These are phyloP conservation scores for Magnaporthiopsis incrustans DNA, from an alignment of 2,329 filamentous ascomycete species.

Conservation along the genomic window DNA sequence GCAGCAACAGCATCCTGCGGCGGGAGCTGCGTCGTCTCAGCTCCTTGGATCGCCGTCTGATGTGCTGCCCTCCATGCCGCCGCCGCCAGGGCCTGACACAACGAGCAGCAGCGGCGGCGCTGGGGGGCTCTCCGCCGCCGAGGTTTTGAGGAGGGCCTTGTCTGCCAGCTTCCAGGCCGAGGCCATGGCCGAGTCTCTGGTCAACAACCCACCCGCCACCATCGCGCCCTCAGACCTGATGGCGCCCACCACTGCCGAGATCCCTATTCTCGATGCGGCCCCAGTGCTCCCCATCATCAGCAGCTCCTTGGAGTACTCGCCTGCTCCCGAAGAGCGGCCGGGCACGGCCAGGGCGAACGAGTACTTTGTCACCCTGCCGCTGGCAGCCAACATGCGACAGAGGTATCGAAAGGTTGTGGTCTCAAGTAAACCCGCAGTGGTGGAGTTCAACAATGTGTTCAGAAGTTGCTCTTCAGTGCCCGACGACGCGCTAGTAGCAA, in stretches of 20 bases:
- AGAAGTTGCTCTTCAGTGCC: constrained; percentile 28
- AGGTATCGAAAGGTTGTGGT: constrained; percentile 41
- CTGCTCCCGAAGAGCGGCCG: constrained; percentile 4
- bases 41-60: neutral
- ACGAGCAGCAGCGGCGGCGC: neutral
- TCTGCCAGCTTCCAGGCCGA: neutral
- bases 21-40: neutral
- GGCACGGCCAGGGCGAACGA: constrained; percentile 23
- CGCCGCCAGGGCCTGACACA: neutral
- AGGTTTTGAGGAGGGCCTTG: neutral
- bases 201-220: constrained; percentile 1
- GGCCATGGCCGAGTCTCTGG: neutral
- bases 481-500: constrained; percentile 29
- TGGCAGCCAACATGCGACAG: constrained; percentile 43
- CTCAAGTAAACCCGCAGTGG: constrained; percentile 33
- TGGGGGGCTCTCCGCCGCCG: neutral
- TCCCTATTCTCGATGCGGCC: neutral
- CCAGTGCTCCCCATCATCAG: neutral
- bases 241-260: constrained; percentile 3
- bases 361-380: constrained; percentile 47
- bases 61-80: neutral
- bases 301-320: constrained; percentile 7
- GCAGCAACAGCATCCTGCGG: neutral
- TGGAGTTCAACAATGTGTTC: constrained; percentile 36
- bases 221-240: constrained; percentile 11